Percentiles rank a stretch among this genome's conserved stretches.
Conservation (phyloP, 257 asterid genomes). For the Buddleja alternifolia region DNA sequence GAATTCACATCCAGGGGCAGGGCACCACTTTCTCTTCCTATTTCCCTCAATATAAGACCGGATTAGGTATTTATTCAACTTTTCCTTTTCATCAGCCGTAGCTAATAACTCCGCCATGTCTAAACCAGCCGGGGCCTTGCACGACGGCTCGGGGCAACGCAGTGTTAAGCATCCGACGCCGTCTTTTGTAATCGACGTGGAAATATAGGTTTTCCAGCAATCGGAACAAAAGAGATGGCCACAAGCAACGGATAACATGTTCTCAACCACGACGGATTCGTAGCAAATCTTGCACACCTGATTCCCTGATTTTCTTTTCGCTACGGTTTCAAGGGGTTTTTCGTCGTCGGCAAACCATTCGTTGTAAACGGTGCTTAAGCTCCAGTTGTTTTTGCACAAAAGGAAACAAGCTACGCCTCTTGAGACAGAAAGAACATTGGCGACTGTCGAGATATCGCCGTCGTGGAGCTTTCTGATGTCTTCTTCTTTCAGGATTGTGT, state of each 20-base stretch:
- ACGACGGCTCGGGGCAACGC: too few relatives aligned
- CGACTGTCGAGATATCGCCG: slow-evolving; percentile 24
- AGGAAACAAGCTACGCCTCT: slow-evolving; percentile 32
- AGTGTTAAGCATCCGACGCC: too few relatives aligned
- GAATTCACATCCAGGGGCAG: too few relatives aligned
- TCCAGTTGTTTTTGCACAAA: slow-evolving; percentile 37
- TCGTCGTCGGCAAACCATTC: slow-evolving; percentile 49
- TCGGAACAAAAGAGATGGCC: slow-evolving; percentile 39
- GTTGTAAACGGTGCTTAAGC: slow-evolving; percentile 36
- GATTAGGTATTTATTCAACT: too few relatives aligned
- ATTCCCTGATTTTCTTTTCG: neutral
- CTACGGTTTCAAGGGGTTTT: slow-evolving; percentile 28
- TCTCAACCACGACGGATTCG: neutral
- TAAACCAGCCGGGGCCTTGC: too few relatives aligned
- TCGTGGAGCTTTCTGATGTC: slow-evolving; percentile 29
- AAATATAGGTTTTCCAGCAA: slow-evolving; percentile 37
- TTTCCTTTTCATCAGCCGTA: too few relatives aligned
- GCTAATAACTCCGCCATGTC: too few relatives aligned
- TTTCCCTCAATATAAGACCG: too few relatives aligned
- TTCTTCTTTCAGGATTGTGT: slow-evolving; percentile 29
- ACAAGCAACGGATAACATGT: slow-evolving; percentile 21
- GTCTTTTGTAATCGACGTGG: slow-evolving; percentile 20
- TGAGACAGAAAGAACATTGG: slow-evolving; percentile 32
- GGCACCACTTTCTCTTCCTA: too few relatives aligned
- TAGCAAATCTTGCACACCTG: slow-evolving; percentile 31